Evolutionary conservation across 2,329 filamentous ascomycete species (phyloP).

Genomic region (Torrubiellomyces zombiae): DNA sequence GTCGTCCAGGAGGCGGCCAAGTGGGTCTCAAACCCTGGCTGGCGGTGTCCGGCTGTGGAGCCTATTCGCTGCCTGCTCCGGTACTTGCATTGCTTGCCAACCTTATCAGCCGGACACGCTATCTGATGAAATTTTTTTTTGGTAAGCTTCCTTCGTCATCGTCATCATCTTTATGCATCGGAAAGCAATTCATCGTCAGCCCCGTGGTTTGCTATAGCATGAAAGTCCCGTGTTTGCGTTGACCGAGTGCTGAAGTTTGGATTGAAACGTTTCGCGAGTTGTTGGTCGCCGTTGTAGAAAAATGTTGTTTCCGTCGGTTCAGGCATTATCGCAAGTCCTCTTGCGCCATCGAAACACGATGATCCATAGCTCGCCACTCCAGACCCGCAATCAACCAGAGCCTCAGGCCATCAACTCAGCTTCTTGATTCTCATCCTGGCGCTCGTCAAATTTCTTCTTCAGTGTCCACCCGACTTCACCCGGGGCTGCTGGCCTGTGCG

Average conservation of each 20-base stretch:
- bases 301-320: not conserved
- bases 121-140: constrained; percentile 4
- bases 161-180: not conserved
- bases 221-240: no score
- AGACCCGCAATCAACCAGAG: constrained; percentile 5
- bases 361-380: constrained; percentile 5
- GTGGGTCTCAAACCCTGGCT: constrained; percentile 5
- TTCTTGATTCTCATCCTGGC: constrained; percentile 4
- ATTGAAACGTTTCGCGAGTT: no score
- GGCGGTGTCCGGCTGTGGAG: constrained; percentile 2
- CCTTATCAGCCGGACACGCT: constrained; percentile 4
- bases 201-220: no score
- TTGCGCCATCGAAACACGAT: constrained; percentile 1
- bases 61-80: constrained; percentile 3
- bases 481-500: constrained; percentile 14
- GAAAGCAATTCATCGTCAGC: no score
- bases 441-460: constrained; percentile 10
- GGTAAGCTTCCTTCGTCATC: not conserved
- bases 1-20: constrained; percentile 4
- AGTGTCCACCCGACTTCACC: constrained; percentile 19
- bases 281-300: no score
- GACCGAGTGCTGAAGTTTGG: no score
- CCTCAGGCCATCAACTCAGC: constrained; percentile 15
- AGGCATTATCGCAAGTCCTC: not conserved
- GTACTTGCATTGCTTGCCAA: constrained; percentile 6